Percentiles rank a stretch among this genome's conserved stretches.
Conservation (phyloP, 352 stramenopile genomes). For the Globisporangium cederbergense region DNA sequence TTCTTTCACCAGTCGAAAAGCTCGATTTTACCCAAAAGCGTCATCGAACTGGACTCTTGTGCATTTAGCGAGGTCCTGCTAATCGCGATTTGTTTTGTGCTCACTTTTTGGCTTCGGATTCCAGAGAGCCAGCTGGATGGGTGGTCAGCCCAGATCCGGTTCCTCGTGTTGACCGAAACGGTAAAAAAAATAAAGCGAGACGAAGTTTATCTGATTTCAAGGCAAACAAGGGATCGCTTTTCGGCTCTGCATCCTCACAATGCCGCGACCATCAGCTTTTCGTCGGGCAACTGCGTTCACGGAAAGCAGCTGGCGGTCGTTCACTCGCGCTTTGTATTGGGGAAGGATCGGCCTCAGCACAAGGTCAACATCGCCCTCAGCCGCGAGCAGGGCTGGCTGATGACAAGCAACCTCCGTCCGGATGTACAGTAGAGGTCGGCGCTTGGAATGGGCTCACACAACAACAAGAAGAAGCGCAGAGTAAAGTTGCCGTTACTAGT, state of each 20-base stretch:
- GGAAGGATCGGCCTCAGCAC: background rate
- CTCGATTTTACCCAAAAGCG: too few species aligned
- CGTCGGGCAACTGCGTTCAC: background rate
- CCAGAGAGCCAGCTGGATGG: background rate
- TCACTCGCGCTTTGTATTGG: conserved; percentile 3
- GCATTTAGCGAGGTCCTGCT: background rate
- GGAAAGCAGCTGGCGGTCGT: background rate
- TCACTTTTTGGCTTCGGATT: background rate
- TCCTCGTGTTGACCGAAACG: background rate
- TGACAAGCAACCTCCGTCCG: background rate
- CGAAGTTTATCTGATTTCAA: background rate
- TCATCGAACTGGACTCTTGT: background rate
- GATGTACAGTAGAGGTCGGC: background rate
- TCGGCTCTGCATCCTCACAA: background rate
- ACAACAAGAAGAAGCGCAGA: too few species aligned
- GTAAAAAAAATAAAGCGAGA: background rate
- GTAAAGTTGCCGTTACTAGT: too few species aligned
- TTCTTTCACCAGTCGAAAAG: too few species aligned
- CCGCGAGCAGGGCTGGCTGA: background rate
- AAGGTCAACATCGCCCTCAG: background rate
- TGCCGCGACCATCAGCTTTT: background rate
- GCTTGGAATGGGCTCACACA: too few species aligned
- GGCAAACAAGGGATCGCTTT: too few species aligned
- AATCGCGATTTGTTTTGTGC: background rate
- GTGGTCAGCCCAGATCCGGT: background rate